Evolutionary conservation across 2,329 filamentous ascomycete species (phyloP), one percentile per base, ranked within the genome.

Genomic region (Coniella vitis): DNA sequence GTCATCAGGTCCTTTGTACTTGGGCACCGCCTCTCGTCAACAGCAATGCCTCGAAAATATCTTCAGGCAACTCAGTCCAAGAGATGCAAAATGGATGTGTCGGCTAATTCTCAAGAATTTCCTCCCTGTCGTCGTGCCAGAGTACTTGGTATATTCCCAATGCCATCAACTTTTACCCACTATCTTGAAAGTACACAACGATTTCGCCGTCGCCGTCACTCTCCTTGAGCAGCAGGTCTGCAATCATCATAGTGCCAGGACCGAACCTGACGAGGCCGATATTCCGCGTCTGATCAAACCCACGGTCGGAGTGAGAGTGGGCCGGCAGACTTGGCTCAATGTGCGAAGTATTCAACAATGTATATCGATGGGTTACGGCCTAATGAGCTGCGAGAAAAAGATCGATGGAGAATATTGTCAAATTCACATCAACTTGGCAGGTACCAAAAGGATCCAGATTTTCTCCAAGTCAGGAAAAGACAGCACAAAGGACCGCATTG

Each of bases 391-490:
- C 20, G 88, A 95, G 63, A 74, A 83, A 45, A 95, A 95, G 61
- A 80, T 94, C 53, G 89, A 95, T 58, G 89, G 87, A 12, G 90
- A 95, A 64, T 95, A 93, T 56, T 94, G 87, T 57, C 90, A 95
- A 63, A 81, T 95, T 25, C 90, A 95, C 58, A 70, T 95, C 35
- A 81, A 94, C 59, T 68, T 87, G 7, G 69, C 69, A 43, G 68
- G 68, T 14, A 61, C 50, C 1, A 61, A 74, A 1, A 76, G 73
- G 41, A 80, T 95, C 22, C 83, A 85, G 54, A 91, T 95, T 25
- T 95, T 93, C 61, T 94, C 89, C 9, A 96, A 95, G 62, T 93
- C 88, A 58, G 88, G 90, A 50, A 94, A 93, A 61, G 87, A 95
- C 56, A 91, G 89, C 38, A 95, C 89, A 0, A 61, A 69, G 45